A percentile compares a stretch with the other conserved stretches of the same genome.
Evolutionary conservation across 148 eudicot species (phyloP).

Genomic region (Rhododendron mucronatum): DNA sequence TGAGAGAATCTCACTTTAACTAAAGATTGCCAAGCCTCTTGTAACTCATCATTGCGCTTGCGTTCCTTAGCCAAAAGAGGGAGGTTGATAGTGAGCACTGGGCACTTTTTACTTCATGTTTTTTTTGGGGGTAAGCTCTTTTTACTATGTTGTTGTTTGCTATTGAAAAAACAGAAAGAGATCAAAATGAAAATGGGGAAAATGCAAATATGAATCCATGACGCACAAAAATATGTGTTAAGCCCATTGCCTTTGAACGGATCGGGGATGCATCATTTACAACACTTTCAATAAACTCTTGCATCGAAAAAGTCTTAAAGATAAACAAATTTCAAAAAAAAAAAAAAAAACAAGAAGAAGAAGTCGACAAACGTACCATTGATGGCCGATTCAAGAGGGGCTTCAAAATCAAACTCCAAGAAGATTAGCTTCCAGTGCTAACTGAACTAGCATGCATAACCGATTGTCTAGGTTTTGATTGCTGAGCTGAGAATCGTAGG

Average conservation of each 20-base stretch:
- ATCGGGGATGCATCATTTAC: not conserved
- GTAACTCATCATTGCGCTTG: no score
- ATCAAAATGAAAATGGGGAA: no score
- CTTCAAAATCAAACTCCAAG: not conserved
- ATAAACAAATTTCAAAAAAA: no score
- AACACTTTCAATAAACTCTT: not conserved
- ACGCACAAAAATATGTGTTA: not conserved
- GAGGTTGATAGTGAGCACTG: no score
- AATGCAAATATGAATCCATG: not conserved
- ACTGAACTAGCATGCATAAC: not conserved
- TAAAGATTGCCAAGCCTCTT: no score
- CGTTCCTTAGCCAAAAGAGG: no score
- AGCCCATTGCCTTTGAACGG: not conserved
- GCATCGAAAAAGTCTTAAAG: not conserved
- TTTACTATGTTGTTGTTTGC: no score
- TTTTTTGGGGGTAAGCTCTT: no score
- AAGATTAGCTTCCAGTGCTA: not conserved
- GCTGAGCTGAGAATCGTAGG: not conserved
- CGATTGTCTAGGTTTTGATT: constrained; percentile 1
- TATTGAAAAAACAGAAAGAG: no score
- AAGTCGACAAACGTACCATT: not conserved
- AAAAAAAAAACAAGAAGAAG: not conserved
- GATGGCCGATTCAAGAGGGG: not conserved
- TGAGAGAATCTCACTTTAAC: no score
- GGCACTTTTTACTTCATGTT: no score